These are phyloP conservation scores for Plasmodium cynomolgi DNA, from an alignment of 169 alveolate species.

Conservation along the genomic window DNA sequence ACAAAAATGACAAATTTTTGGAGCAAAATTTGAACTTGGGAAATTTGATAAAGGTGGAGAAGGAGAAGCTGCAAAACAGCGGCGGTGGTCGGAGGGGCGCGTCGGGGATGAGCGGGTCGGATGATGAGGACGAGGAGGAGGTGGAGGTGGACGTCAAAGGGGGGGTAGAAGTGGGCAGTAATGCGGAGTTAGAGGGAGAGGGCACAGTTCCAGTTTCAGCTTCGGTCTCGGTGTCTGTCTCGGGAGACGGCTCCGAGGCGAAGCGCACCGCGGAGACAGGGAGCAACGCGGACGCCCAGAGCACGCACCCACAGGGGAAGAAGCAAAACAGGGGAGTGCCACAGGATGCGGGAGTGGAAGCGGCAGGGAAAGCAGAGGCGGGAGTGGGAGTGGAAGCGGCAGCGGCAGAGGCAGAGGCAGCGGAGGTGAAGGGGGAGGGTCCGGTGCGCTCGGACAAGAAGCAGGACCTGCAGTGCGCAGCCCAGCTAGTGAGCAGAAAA, in stretches of 20 bases:
- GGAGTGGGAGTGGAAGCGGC: too few relatives aligned
- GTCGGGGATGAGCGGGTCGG: background rate
- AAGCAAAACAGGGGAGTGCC: background rate
- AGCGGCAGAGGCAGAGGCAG: too few relatives aligned
- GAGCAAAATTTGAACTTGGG: slow-evolving; percentile 29
- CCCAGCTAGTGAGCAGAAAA: background rate
- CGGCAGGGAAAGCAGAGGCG: background rate
- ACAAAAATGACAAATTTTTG: slow-evolving; percentile 40
- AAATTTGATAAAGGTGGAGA: slow-evolving; percentile 39
- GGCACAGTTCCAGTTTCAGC: background rate
- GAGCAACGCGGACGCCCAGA: background rate
- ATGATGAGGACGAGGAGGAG: slow-evolving; percentile 12
- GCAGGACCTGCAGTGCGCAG: background rate
- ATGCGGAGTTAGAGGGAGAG: background rate
- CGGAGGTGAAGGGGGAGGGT: background rate
- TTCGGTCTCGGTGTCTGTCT: too few relatives aligned
- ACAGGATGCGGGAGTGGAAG: background rate
- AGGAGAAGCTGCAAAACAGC: slow-evolving; percentile 24
- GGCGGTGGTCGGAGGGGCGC: background rate
- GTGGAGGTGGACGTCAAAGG: background rate
- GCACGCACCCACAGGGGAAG: background rate
- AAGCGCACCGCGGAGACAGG: background rate
- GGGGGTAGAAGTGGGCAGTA: background rate
- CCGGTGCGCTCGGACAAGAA: background rate
- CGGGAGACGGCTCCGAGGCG: background rate